Evolutionary conservation across 306 rosid genomes (phyloP), one percentile per base, ranked within the genome.

Genomic region (Lupinus albus): DNA sequence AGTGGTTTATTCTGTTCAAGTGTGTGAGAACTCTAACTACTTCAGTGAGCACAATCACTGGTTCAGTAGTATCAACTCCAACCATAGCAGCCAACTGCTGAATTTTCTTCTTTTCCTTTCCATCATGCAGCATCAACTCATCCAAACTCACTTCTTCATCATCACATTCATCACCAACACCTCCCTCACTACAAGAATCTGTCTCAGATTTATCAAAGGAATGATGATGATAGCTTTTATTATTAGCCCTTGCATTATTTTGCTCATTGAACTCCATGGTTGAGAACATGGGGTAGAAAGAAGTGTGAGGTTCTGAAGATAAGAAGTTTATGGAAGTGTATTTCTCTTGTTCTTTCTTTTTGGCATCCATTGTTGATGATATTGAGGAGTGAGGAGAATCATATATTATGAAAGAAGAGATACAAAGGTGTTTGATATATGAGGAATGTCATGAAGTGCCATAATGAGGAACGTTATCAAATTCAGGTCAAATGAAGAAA

Each of bases 61-160:
- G 87, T 44, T 76, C 80, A 30, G 46, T 58, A 21, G 68, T 68
- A 33, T 76, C 61, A 68, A 79, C 52, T 45, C 84, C 82, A 68
- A 83, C 82, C 82, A 79, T 72, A n/a, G 67, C 58, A 51, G 82
- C 84, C n/a, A 83, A 15, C 36, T 33, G n/a, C 60, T 79, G 72
- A 2, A 79, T 59, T 61, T 79, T 76, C 77, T 47, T 68, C 55
- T 61, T 72, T 38, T 77, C 7, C 39, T 76, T 61, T 41, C 30
- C 30, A 2, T 25, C 30, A 25, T 25, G 30, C 30, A 25, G 30
- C 30, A n/a, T n/a, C n/a, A 25, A 25, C 30, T 25, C 4, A 25
- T 25, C 30, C 30, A 25, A 25, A 25, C 30, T 25, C 30, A 25
- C 30, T 25, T 25, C 30, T 25, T 25, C 30, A 25, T 25, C 30